These are phyloP conservation scores for Gonium pectorale DNA, from an alignment of 139 green algal genomes.

Conservation along the genomic window DNA sequence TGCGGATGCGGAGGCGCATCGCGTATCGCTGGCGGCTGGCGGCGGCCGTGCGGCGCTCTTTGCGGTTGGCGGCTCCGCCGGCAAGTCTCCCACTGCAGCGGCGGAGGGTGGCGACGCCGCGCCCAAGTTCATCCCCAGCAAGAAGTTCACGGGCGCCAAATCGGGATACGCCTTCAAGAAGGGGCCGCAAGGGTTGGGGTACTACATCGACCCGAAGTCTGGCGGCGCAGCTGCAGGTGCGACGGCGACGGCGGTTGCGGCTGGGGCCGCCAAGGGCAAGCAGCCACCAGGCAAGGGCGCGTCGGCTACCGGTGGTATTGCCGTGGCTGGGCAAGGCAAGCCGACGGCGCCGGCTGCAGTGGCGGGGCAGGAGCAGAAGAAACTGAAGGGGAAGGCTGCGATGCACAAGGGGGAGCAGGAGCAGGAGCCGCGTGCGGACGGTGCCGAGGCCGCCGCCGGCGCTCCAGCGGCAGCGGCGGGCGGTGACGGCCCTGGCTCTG, in stretches of 20 bases:
- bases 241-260: neutral
- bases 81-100: neutral
- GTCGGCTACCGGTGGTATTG: no score
- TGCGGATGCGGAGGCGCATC: neutral
- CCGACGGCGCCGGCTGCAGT: neutral
- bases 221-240: slow-evolving; percentile 1
- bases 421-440: neutral
- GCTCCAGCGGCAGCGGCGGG: slow-evolving; percentile 15
- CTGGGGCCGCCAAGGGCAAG: neutral
- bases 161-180: slow-evolving; percentile 74
- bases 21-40: neutral
- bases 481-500: neutral
- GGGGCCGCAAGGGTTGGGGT: slow-evolving; percentile 74
- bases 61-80: no score
- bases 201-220: slow-evolving; percentile 66
- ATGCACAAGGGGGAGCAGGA: slow-evolving; percentile 26
- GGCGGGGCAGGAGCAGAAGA: neutral
- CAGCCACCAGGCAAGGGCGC: no score
- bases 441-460: neutral
- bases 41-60: slow-evolving; percentile 7
- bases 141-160: slow-evolving; percentile 63
- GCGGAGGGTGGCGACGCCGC: neutral
- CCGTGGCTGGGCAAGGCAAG: neutral
- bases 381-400: slow-evolving; percentile 33
- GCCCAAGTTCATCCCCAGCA: slow-evolving; percentile 46